Conservation (phyloP, 148 eudicot genomes). For the Diospyros kaki region DNA sequence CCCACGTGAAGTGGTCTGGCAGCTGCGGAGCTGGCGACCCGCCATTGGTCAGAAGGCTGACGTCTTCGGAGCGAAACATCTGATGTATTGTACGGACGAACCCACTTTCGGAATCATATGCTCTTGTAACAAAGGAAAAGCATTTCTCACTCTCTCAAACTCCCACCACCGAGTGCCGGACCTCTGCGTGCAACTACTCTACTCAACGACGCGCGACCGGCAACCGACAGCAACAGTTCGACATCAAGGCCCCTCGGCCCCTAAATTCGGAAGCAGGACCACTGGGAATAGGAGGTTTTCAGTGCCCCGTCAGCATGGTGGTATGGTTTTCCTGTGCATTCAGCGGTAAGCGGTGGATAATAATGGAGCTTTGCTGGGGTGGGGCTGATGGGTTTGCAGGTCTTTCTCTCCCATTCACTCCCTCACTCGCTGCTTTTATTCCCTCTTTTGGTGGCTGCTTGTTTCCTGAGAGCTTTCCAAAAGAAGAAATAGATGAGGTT, state of each 20-base stretch:
- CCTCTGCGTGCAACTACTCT: neutral
- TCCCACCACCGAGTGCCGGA: neutral
- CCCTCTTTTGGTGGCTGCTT: conserved; percentile 22
- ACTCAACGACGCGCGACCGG: neutral
- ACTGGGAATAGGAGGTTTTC: conserved; percentile 1
- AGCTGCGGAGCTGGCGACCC: too few relatives aligned
- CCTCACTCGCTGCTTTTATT: neutral
- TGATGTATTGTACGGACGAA: too few relatives aligned
- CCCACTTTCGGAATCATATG: too few relatives aligned
- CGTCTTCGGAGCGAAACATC: too few relatives aligned
- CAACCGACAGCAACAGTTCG: neutral
- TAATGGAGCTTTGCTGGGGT: too few relatives aligned
- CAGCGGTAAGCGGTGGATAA: too few relatives aligned
- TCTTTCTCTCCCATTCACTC: neutral
- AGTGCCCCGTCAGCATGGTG: neutral
- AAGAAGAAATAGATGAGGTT: conserved; percentile 50
- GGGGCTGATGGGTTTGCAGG: neutral
- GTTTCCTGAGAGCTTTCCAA: conserved; percentile 28
- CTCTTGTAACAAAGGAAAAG: too few relatives aligned
- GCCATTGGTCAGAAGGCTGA: too few relatives aligned
- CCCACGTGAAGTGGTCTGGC: too few relatives aligned
- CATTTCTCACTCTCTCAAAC: too few relatives aligned
- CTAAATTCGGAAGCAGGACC: too few relatives aligned
- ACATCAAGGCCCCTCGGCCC: neutral
- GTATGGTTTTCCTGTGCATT: too few relatives aligned